Base-by-base conservation (phyloP, 148 eudicot genomes). In the Silene uniflora region DNA sequence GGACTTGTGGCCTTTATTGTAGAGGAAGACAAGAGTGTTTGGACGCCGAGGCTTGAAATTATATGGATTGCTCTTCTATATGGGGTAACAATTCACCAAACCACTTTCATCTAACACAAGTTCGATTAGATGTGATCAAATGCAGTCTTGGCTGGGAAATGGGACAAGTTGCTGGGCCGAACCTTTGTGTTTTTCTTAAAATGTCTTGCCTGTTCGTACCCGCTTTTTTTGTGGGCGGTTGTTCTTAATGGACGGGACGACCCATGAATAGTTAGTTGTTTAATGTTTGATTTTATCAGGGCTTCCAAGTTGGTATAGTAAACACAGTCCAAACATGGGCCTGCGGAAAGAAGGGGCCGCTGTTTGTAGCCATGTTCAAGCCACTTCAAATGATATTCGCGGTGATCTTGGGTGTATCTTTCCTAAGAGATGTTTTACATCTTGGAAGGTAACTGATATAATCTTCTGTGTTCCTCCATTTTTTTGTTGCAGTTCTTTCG, bases 371-470 rank as follows among this genome's bases (percentile, higher is more conserved):
- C 27, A 75, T 80, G 79, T 80, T 80, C 59, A 80, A 71, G 72
- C 83, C 83, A 23, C 79, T 80, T 63, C 83, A 80, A 75, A 80
- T 80, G 83, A 64, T 80, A 12, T 75, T 80, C 56, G 83, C 83
- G 2, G 76, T 80, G 6, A 44, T 80, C 24, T 17, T 80, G 83
- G 78, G 79, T 0, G 58, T 71, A 3, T 71, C 76, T 24, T 80
- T 80, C 52, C 83, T 80, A 14, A 72, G 54, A 10, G 83, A 80
- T 46, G 49, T 66, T 47, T 59, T 75, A 4, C 71, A 80, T 67
- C 49, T 75, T 10, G 83, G 83, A 80, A 79, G 82, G 82, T 75
- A 79, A 14, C 1, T 29, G 32, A n/a, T 29, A 29, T 29, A n/a
- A 4, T 29, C 32, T 29, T 29, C 32, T 29, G 32, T 29, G 4